phyloP scores from a whole-genome alignment of 1,284 basidiomycete genomes.

The Boletellus dicymbophilus region DNA sequence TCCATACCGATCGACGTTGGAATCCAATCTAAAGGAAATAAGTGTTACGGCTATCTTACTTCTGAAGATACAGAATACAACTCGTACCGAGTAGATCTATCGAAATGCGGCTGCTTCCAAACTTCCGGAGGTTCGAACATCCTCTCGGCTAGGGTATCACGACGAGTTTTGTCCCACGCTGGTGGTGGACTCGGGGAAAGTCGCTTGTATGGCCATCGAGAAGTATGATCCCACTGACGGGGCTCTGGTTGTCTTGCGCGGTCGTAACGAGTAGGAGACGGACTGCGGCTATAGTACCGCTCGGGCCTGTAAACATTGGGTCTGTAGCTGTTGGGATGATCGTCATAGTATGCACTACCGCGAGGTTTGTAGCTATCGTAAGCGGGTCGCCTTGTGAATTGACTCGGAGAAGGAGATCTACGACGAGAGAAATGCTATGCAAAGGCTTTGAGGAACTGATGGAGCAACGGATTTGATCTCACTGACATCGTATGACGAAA shows the following conservation, averaged over 20 bases:
- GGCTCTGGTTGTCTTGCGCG: conserved; percentile 33
- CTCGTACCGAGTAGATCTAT: conserved; percentile 33
- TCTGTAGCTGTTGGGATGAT: conserved; percentile 44
- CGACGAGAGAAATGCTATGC: conserved; percentile 44
- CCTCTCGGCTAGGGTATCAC: conserved; percentile 50
- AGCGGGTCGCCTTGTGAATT: conserved; percentile 41
- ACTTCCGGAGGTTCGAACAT: conserved; percentile 71
- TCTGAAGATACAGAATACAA: conserved; percentile 18
- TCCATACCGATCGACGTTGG: conserved; percentile 26
- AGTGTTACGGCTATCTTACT: conserved; percentile 26
- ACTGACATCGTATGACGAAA: conserved; percentile 36
- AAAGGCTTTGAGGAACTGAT: conserved; percentile 27
- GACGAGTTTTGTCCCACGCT: conserved; percentile 35
- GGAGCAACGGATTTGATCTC: conserved; percentile 20
- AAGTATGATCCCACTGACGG: conserved; percentile 35
- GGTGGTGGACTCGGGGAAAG: conserved; percentile 37
- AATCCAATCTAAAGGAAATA: conserved; percentile 23
- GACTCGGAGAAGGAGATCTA: conserved; percentile 47
- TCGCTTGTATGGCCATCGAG: conserved; percentile 33
- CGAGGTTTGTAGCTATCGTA: conserved; percentile 55
- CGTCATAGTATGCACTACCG: conserved; percentile 41
- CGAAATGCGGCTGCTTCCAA: conserved; percentile 62
- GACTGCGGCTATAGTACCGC: conserved; percentile 46
- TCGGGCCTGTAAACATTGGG: conserved; percentile 37
- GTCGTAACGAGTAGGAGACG: conserved; percentile 53